Evolutionary conservation across 805 yeast genomes (phyloP).

Genomic region (Candida stauntonica): DNA sequence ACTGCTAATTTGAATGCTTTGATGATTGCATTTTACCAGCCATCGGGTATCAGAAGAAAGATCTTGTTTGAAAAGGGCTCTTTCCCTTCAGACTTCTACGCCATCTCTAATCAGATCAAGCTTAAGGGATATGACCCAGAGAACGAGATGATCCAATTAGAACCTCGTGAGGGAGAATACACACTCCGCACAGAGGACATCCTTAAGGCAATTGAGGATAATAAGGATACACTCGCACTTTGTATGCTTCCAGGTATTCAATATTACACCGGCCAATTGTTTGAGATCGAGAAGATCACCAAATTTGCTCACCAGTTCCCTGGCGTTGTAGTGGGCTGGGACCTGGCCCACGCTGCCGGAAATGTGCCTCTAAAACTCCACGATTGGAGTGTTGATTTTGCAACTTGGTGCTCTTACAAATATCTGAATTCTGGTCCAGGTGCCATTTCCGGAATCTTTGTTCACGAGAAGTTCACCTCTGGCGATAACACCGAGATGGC

Average conservation of each 20-base stretch:
- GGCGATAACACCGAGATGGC: slow-evolving; percentile 39
- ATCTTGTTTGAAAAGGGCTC: slow-evolving; percentile 83
- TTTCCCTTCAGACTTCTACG: slow-evolving; percentile 90
- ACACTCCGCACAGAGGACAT: slow-evolving; percentile 62
- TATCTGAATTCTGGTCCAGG: slow-evolving; percentile 94
- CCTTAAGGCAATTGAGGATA: slow-evolving; percentile 45
- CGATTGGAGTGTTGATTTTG: slow-evolving; percentile 90
- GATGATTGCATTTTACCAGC: slow-evolving; percentile 70
- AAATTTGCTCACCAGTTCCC: slow-evolving; percentile 43
- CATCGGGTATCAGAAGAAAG: slow-evolving; percentile 53
- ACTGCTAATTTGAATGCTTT: slow-evolving; percentile 79
- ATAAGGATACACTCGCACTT: slow-evolving; percentile 61
- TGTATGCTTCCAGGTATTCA: slow-evolving; percentile 86
- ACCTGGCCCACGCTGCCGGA: slow-evolving; percentile 91
- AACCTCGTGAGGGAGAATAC: slow-evolving; percentile 55
- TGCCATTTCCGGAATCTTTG: slow-evolving; percentile 80
- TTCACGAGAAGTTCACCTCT: slow-evolving; percentile 48
- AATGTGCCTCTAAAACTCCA: slow-evolving; percentile 75
- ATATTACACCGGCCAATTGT: slow-evolving; percentile 86
- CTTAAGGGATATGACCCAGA: slow-evolving; percentile 52
- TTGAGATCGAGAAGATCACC: slow-evolving; percentile 74
- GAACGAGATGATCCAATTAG: slow-evolving; percentile 54
- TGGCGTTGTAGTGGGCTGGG: slow-evolving; percentile 80
- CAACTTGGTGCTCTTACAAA: slow-evolving; percentile 92
- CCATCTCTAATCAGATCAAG: slow-evolving; percentile 67